Evolutionary conservation across 139 green algal species (phyloP), one percentile per base, ranked within the genome.

Genomic region (Auxenochlorella protothecoides): DNA sequence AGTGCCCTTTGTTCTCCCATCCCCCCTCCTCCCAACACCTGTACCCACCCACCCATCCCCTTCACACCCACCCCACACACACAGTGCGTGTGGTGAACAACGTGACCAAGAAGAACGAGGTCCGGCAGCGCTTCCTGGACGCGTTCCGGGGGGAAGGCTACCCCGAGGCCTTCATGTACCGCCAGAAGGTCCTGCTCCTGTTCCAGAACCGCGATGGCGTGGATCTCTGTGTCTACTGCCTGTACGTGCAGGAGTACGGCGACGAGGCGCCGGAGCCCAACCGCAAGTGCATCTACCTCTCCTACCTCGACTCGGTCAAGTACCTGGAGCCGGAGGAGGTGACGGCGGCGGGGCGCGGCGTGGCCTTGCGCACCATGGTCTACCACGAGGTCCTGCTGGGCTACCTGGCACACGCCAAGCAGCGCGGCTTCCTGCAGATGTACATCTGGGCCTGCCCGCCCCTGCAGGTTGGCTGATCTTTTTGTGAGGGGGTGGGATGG

Each of bases 371-470:
- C 59, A 98, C 93, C 0, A 85, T 91, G 63, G 89, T 97, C 59
- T 99, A 99, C 87, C 94, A 99, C 77, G 89, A 99, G 76, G 79
- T 98, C 53, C 82, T 98, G 72, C 60, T 92, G 52, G 89, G 75
- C n/a, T 99, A 99, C 85, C 78, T 97, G 54, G 63, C 90, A 14
- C 96, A 93, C 75, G 81, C 86, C 64, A 92, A 92, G 76, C 62
- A 74, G 55, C 84, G 90, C 64, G 95, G 95, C 65, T 98, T 92
- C 75, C 85, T 87, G 66, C 81, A 81, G 69, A 97, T 97, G 86
- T 97, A 94, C 87, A 99, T 99, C 84, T 99, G 95, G 95, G 92
- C 93, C 2, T 99, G 95, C 85, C 95, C 95, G 15, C 95, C 94
- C 11, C 82, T 97, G 68, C 82, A 90, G 81, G 88, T 91, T 56